Percentiles rank a stretch among this genome's conserved stretches.
phyloP scores from a whole-genome alignment of 2,329 filamentous ascomycete genomes.

The Macrophomina pseudophaseolina region DNA sequence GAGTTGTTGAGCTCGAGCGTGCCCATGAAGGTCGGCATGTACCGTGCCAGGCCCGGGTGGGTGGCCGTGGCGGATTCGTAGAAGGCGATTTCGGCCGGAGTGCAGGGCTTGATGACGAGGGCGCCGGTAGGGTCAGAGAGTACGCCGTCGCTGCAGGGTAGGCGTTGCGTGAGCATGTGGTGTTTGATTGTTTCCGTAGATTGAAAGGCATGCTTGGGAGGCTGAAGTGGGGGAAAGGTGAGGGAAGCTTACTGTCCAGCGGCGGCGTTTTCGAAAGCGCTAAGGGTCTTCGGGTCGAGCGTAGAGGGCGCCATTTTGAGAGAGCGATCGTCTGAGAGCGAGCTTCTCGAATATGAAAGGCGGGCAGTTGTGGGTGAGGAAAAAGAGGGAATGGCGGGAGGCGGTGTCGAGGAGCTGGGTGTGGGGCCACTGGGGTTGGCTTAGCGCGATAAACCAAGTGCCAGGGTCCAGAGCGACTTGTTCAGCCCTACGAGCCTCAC shows the following conservation, averaged over 20 bases:
- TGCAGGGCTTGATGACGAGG: slow-evolving; percentile 94
- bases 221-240: slow-evolving; percentile 15
- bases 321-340: not conserved
- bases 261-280: slow-evolving; percentile 75
- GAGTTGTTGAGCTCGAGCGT: slow-evolving; percentile 71
- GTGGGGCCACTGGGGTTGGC: not conserved
- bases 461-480: not conserved
- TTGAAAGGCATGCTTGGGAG: not conserved
- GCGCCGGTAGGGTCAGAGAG: slow-evolving; percentile 82
- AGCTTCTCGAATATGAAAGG: not conserved
- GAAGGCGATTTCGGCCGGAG: slow-evolving; percentile 81
- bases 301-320: slow-evolving; percentile 15
- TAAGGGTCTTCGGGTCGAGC: slow-evolving; percentile 64
- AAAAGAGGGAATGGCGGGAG: not conserved
- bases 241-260: slow-evolving; percentile 74
- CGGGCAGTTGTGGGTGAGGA: not conserved
- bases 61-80: slow-evolving; percentile 73
- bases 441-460: not conserved
- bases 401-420: not conserved
- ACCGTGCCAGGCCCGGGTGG: slow-evolving; percentile 74
- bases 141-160: slow-evolving; percentile 75
- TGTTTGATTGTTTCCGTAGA: no score
- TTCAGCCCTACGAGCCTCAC: slow-evolving; percentile 23
- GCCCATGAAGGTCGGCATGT: slow-evolving; percentile 87
- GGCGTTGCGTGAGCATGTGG: slow-evolving; percentile 9